Conservation (phyloP, 2,329 filamentous ascomycete species). For the Orbilia brochopaga region DNA sequence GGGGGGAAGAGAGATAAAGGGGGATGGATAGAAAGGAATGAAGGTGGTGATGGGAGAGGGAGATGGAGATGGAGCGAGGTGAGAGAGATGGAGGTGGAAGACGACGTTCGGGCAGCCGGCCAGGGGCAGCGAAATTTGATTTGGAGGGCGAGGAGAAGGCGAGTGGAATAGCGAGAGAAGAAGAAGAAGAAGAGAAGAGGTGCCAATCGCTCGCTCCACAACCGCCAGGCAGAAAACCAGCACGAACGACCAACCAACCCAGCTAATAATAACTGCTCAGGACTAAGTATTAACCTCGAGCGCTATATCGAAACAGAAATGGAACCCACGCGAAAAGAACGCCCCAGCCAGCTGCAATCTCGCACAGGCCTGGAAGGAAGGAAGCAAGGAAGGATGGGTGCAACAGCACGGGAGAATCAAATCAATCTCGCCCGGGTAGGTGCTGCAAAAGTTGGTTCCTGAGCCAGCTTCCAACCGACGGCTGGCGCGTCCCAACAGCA, state of each 20-base stretch:
- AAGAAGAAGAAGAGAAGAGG: no score
- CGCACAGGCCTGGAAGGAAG: not conserved
- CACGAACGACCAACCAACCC: not conserved
- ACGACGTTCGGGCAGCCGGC: conserved; percentile 21
- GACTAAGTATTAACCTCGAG: not conserved
- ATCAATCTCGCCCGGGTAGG: not conserved
- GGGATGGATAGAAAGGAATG: conserved; percentile 11
- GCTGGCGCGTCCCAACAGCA: not conserved
- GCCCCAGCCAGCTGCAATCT: not conserved
- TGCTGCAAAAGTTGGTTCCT: no score
- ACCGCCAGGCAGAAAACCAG: not conserved
- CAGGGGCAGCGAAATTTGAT: conserved; percentile 40
- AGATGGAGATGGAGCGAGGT: not conserved
- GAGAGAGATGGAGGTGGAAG: not conserved
- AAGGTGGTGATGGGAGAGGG: no score
- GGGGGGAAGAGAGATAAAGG: not conserved
- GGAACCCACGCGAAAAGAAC: not conserved
- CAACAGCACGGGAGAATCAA: not conserved
- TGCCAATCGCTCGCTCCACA: not conserved
- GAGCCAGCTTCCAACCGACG: not conserved
- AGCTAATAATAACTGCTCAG: not conserved
- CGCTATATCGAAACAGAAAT: not conserved
- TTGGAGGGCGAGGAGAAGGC: conserved; percentile 13
- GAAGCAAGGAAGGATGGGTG: not conserved
- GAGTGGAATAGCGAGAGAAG: no score